Evolutionary conservation across 169 alveolate species (phyloP).

Genomic region (Toxoplasma gondii): DNA sequence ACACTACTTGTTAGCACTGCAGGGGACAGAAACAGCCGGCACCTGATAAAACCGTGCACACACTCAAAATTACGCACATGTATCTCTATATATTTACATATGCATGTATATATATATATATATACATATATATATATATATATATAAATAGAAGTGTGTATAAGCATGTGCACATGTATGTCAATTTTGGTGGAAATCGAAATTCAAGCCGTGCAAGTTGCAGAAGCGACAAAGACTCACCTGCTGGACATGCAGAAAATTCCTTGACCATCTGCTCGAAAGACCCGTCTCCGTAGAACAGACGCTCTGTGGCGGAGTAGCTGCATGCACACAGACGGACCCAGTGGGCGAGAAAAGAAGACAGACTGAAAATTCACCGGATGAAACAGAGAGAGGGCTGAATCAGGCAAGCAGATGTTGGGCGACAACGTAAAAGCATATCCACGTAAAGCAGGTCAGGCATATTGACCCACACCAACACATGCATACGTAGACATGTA

Average conservation of each 20-base stretch:
- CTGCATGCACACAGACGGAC: background rate
- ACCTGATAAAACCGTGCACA: too few species aligned
- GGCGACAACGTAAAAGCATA: too few species aligned
- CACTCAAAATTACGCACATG: too few species aligned
- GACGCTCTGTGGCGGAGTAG: background rate
- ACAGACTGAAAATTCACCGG: background rate
- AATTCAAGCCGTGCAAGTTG: background rate
- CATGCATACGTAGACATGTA: background rate
- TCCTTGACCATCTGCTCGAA: background rate
- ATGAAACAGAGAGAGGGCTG: background rate
- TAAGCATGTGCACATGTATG: background rate
- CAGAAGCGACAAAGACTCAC: background rate
- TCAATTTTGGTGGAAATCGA: background rate
- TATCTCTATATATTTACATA: too few species aligned
- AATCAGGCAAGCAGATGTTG: too few species aligned
- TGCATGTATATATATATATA: background rate
- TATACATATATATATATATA: background rate
- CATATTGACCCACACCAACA: background rate
- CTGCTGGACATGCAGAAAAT: background rate
- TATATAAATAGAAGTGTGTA: background rate
- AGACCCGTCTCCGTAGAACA: slow-evolving; percentile 5
- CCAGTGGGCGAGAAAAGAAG: too few species aligned
- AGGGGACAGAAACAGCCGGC: too few species aligned
- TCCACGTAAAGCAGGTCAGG: background rate
- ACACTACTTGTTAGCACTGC: too few species aligned